Percentiles rank a stretch among this genome's conserved stretches.
phyloP scores from a whole-genome alignment of 2,329 filamentous ascomycete species.

The Didymella keratinophila region DNA sequence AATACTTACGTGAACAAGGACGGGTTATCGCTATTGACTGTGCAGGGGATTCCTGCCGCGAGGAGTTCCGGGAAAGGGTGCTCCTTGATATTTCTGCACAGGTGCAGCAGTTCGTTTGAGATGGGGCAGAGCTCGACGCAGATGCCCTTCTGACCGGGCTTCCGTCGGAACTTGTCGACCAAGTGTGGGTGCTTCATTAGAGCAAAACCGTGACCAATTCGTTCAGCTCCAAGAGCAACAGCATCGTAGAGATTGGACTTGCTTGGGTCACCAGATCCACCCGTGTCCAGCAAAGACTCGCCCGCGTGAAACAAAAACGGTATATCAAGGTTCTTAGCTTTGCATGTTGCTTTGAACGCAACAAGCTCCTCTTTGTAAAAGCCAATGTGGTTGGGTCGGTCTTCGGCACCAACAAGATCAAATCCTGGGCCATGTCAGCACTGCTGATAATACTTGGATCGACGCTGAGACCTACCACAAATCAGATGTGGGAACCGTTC shows the following conservation, averaged over 20 bases:
- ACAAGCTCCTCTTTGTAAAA: slow-evolving; percentile 66
- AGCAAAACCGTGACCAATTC: slow-evolving; percentile 78
- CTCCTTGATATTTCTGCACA: slow-evolving; percentile 70
- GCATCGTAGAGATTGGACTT: slow-evolving; percentile 73
- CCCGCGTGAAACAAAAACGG: slow-evolving; percentile 81
- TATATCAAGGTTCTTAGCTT: slow-evolving; percentile 60
- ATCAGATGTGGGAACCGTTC: slow-evolving; percentile 64
- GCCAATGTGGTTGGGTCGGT: slow-evolving; percentile 67
- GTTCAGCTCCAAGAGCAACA: slow-evolving; percentile 69
- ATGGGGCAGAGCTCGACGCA: slow-evolving; percentile 81
- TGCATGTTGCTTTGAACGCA: slow-evolving; percentile 64
- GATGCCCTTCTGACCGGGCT: slow-evolving; percentile 53
- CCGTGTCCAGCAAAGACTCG: slow-evolving; percentile 72
- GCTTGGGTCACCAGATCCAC: slow-evolving; percentile 64
- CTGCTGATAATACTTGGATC: no score
- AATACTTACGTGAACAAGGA: slow-evolving; percentile 70
- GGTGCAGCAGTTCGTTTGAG: slow-evolving; percentile 76
- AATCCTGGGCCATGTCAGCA: slow-evolving; percentile 60
- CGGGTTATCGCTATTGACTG: slow-evolving; percentile 77
- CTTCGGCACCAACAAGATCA: slow-evolving; percentile 73
- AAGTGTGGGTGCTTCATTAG: slow-evolving; percentile 69
- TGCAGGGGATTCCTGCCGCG: slow-evolving; percentile 76
- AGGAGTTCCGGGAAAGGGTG: slow-evolving; percentile 73
- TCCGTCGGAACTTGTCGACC: slow-evolving; percentile 67
- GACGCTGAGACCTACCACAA: slow-evolving; percentile 60